Conservation (phyloP, 176 grass and related monocot genomes). For the Aegilops umbellulata region DNA sequence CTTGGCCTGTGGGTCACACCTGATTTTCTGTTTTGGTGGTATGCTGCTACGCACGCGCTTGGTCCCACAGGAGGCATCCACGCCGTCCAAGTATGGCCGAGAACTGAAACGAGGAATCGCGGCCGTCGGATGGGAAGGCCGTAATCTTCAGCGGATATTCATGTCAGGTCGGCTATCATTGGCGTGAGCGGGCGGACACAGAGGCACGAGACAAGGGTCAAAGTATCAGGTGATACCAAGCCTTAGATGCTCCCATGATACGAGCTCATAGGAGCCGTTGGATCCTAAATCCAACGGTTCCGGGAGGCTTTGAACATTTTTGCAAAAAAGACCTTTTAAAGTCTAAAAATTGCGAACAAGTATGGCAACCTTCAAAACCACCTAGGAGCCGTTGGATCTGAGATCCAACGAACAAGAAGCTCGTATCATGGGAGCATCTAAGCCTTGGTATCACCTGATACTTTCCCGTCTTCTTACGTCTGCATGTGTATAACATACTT, state of each 20-base stretch:
- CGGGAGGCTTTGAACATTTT: too few relatives aligned
- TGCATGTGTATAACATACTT: neutral
- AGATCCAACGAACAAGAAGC: too few relatives aligned
- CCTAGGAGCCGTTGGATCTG: too few relatives aligned
- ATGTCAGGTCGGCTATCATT: conserved; percentile 24
- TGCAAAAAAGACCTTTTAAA: too few relatives aligned
- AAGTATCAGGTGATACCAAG: too few relatives aligned
- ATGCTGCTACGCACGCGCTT: neutral
- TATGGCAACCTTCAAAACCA: too few relatives aligned
- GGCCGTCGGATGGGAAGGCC: neutral
- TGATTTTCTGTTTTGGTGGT: neutral
- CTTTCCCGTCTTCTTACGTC: conserved; percentile 13
- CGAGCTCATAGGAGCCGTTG: too few relatives aligned
- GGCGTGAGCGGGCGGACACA: neutral
- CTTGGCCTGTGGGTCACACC: neutral
- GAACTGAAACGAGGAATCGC: neutral
- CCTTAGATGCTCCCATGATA: too few relatives aligned
- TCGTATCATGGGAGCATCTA: too few relatives aligned
- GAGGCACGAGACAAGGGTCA: neutral
- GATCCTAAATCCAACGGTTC: too few relatives aligned
- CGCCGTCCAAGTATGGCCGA: neutral
- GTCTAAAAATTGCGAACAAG: too few relatives aligned
- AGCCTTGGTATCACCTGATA: too few relatives aligned
- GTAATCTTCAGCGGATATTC: conserved; percentile 11
- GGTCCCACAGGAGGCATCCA: neutral